Evolutionary conservation across 352 stramenopile species (phyloP).

Genomic region (Halophytophthora polymorphica): DNA sequence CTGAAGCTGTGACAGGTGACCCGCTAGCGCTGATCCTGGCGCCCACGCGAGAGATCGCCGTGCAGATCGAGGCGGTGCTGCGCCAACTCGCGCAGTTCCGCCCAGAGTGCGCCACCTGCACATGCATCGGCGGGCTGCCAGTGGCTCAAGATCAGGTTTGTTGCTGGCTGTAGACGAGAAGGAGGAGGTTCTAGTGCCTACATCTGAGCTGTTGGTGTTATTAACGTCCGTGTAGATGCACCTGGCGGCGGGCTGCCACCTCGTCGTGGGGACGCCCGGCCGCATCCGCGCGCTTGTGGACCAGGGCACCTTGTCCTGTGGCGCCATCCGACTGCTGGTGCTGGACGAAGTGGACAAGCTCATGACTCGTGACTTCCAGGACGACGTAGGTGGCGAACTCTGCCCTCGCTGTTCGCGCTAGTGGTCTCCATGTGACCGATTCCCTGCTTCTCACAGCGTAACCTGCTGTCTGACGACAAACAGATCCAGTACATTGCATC

Average conservation of each 20-base stretch:
- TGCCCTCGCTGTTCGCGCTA: background rate
- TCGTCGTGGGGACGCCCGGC: constrained; percentile 71
- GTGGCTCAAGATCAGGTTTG: constrained; percentile 58
- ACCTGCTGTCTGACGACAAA: background rate
- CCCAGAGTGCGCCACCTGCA: constrained; percentile 32
- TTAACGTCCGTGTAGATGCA: constrained; percentile 21
- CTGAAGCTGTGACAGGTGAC: constrained; percentile 7
- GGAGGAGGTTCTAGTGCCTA: background rate
- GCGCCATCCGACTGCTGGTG: constrained; percentile 55
- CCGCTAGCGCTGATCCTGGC: constrained; percentile 64
- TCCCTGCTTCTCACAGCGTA: background rate
- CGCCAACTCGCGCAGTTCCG: constrained; percentile 45
- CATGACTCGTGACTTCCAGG: constrained; percentile 58
- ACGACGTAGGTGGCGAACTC: constrained; percentile 32
- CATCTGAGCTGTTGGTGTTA: background rate
- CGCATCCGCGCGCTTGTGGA: constrained; percentile 70
- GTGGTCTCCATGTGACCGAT: background rate
- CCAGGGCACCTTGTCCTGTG: constrained; percentile 42
- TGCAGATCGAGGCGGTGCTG: constrained; percentile 73
- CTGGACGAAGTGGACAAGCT: constrained; percentile 86
- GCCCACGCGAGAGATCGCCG: constrained; percentile 71
- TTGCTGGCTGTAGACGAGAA: background rate
- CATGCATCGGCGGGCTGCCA: constrained; percentile 61
- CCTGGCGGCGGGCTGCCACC: constrained; percentile 45
- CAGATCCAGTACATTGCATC: constrained; percentile 62